phyloP scores from a whole-genome alignment of 495 filamentous ascomycete species.

The Penicillium herquei region DNA sequence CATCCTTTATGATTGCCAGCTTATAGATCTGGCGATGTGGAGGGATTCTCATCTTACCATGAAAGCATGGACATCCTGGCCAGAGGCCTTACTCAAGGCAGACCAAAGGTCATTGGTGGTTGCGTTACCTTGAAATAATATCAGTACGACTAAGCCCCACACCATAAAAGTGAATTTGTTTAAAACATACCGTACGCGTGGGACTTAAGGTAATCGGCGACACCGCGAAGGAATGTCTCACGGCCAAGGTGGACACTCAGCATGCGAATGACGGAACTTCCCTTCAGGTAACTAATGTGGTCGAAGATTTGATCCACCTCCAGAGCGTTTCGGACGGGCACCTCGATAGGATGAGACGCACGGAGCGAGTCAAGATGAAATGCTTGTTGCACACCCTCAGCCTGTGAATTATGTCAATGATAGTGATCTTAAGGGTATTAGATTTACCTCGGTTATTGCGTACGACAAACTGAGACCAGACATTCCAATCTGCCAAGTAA shows the following conservation, averaged over 20 bases:
- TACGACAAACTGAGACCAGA: slow-evolving; percentile 94
- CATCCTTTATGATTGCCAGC: neutral
- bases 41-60: slow-evolving; percentile 58
- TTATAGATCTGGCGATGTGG: neutral
- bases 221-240: slow-evolving; percentile 82
- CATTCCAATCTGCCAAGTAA: slow-evolving; percentile 68
- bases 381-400: slow-evolving; percentile 87
- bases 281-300: slow-evolving; percentile 92
- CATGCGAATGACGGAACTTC: slow-evolving; percentile 94
- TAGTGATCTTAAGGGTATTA: slow-evolving; percentile 10
- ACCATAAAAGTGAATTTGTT: too few relatives aligned
- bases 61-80: slow-evolving; percentile 78
- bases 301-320: slow-evolving; percentile 98
- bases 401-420: slow-evolving; percentile 46
- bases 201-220: slow-evolving; percentile 81
- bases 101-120: slow-evolving; percentile 91
- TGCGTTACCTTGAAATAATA: slow-evolving; percentile 63
- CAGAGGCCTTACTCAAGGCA: slow-evolving; percentile 84
- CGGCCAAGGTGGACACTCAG: slow-evolving; percentile 80
- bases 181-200: slow-evolving; percentile 64
- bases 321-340: slow-evolving; percentile 81
- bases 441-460: slow-evolving; percentile 55
- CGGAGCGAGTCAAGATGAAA: slow-evolving; percentile 85
- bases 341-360: slow-evolving; percentile 91
- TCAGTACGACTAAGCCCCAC: neutral